Evolutionary conservation across 2,329 filamentous ascomycete species (phyloP), one percentile per base, ranked within the genome.

Genomic region (Trichoderma afroharzianum): DNA sequence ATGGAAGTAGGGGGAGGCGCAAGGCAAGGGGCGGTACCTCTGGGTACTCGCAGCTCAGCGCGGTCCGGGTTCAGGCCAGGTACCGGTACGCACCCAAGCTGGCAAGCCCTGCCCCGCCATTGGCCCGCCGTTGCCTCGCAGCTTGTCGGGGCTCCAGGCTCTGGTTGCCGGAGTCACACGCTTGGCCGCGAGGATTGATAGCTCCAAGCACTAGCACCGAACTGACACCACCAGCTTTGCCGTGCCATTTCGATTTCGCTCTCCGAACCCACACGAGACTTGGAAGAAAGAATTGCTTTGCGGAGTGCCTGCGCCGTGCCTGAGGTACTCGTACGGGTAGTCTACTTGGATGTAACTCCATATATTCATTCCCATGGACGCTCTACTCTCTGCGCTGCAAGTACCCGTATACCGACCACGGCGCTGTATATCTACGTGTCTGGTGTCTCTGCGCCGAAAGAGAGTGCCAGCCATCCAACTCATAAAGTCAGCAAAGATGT

Each of bases 91-190:
- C 36, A n/a, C 30, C n/a, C 28, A 28, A 28, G 43, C 63, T 63
- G 9, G 68, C 15, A 53, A 21, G 68, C 26, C 68, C 26, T 33
- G 68, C 68, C 68, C 58, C 59, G 68, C 68, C 59, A 63, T 70
- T 68, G 64, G 64, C 64, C 64, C 53, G 64, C 32, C 39, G 36
- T 24, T 47, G 26, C 36, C 50, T 68, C 66, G 55, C 66, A 68
- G 55, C 53, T 59, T 24, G 55, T 68, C 66, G 55, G 33, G 66
- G 66, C 55, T 68, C 66, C 47, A 68, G 66, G 66, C 66, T 68
- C 57, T 68, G 57, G 57, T 68, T 68, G 66, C 66, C 66, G 66
- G 57, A 68, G 66, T 68, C 57, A 61, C 66, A 68, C 66, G 66
- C 66, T 64, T 53, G 53, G n/a, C 55, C 32, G 53, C 50, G 55